Evolutionary conservation across 2,329 filamentous ascomycete genomes (phyloP).

Genomic region (Fusarium chlamydosporum): DNA sequence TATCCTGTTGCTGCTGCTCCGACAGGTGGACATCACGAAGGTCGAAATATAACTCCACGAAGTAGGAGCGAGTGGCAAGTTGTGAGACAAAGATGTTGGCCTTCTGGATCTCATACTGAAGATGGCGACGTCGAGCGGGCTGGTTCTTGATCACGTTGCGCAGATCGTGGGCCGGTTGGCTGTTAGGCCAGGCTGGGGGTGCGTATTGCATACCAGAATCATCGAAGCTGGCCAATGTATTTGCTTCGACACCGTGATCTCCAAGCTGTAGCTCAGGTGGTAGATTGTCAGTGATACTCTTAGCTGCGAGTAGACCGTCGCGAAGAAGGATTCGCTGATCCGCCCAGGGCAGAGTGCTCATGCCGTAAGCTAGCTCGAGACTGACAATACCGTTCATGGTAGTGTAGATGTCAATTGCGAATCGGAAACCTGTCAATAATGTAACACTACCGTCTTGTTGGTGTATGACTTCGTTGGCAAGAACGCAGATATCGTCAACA

Average conservation of each 20-base stretch:
- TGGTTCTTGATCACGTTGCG: constrained; percentile 65
- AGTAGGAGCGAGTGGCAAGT: constrained; percentile 83
- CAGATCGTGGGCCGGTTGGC: constrained; percentile 64
- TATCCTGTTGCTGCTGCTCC: constrained; percentile 59
- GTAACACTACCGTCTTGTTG: constrained; percentile 79
- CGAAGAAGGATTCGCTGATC: constrained; percentile 81
- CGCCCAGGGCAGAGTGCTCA: constrained; percentile 81
- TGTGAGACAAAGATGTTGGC: constrained; percentile 89
- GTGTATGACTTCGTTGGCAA: constrained; percentile 75
- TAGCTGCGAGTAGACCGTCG: constrained; percentile 78
- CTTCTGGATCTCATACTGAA: constrained; percentile 92
- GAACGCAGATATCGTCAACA: constrained; percentile 87
- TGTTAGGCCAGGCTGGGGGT: constrained; percentile 64
- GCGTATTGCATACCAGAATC: constrained; percentile 66
- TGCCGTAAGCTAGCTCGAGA: constrained; percentile 86
- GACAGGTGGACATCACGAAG: constrained; percentile 76
- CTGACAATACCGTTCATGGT: constrained; percentile 84
- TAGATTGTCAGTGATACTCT: constrained; percentile 75
- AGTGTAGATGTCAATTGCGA: constrained; percentile 81
- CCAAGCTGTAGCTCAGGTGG: constrained; percentile 77
- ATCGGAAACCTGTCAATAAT: constrained; percentile 83
- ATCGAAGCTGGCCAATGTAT: constrained; percentile 59
- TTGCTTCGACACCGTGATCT: constrained; percentile 56
- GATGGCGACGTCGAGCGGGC: constrained; percentile 65
- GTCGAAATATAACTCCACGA: constrained; percentile 88